Evolutionary conservation across 2,329 filamentous ascomycete genomes (phyloP), one percentile per base, ranked within the genome.

Genomic region (Verticillium longisporum): DNA sequence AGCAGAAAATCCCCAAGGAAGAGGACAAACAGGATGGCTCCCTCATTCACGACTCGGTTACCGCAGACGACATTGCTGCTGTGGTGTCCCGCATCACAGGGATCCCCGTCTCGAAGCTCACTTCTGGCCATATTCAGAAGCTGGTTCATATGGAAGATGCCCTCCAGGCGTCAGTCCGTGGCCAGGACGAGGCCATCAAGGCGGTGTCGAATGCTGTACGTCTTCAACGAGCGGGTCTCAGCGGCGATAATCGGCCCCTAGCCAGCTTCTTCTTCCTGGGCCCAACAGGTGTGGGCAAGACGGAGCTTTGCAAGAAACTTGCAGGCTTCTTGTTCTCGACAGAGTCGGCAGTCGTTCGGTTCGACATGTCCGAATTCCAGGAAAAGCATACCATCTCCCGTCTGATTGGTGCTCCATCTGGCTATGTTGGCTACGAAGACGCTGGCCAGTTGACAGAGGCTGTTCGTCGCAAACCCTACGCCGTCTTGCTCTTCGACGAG

Each of bases 231-330:
- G 95, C 95, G 9, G 95, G 95, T 1, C 80, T 98, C 9, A 96
- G 90, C 63, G 92, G 92, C 37, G 92, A 97, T 69, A 96, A 97
- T 73, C 84, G 92, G 0, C 95, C 95, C 0, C 82, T 97, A 6
- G 95, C 94, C 0, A 96, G 90, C 0, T 97, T 98, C 79, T 97
- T 98, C 88, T 97, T 98, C 83, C 83, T 98, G 3, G 95, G 95
- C 0, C 95, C 95, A 5, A 98, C 95, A 0, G 95, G 95, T 71
- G 94, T 98, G 18, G 95, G 95, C 61, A 99, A 99, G 79, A 99
- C 95, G 3, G 93, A 98, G 72, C 85, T 98, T 1, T 97, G 93
- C 82, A 98, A 98, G 81, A 94, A 96, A 73, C 88, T 99, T 68
- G 95, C 95, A 1, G 85, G 84, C 61, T 98, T 97, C 78, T 80